A percentile compares a stretch with the other conserved stretches of the same genome.
These are phyloP conservation scores for Lachancea fermentati DNA, from an alignment of 805 yeast genomes.

Conservation along the genomic window DNA sequence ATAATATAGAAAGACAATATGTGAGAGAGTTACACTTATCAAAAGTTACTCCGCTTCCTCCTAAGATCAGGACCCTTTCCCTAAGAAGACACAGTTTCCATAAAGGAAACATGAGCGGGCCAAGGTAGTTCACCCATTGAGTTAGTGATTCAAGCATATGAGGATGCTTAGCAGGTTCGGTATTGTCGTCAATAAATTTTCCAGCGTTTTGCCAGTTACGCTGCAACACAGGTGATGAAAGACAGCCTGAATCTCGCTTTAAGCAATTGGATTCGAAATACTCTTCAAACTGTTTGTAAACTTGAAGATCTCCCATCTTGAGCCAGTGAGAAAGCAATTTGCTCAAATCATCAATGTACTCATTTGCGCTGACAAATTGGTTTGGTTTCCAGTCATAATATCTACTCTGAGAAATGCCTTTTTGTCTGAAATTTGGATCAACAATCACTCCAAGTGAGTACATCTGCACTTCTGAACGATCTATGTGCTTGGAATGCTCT, in stretches of 20 bases:
- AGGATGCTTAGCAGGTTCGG: slow-evolving; percentile 10
- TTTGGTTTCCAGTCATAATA: slow-evolving; percentile 16
- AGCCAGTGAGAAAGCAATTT: slow-evolving; percentile 22
- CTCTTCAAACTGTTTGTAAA: slow-evolving; percentile 15
- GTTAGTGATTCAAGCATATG: slow-evolving; percentile 19
- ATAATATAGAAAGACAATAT: slow-evolving; percentile 23
- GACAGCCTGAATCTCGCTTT: slow-evolving; percentile 8
- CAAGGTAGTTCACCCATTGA: slow-evolving; percentile 26
- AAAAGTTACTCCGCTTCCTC: slow-evolving; percentile 24
- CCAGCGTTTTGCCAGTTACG: slow-evolving; percentile 13
- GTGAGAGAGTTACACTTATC: slow-evolving; percentile 26
- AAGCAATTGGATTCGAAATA: slow-evolving; percentile 14
- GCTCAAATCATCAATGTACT: slow-evolving; percentile 19
- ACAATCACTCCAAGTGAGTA: slow-evolving; percentile 59
- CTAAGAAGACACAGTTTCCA: slow-evolving; percentile 30
- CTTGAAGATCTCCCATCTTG: slow-evolving; percentile 5
- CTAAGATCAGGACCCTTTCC: slow-evolving; percentile 26
- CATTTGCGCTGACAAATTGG: slow-evolving; percentile 16
- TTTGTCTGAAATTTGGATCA: slow-evolving; percentile 33
- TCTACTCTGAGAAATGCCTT: slow-evolving; percentile 6
- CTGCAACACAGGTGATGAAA: slow-evolving; percentile 14
- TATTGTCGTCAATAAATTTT: slow-evolving; percentile 7
- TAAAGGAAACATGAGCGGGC: slow-evolving; percentile 30
- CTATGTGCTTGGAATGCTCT: slow-evolving; percentile 19
- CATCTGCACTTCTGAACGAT: slow-evolving; percentile 48